Evolutionary conservation across 179 eudicot genomes (phyloP), one percentile per base, ranked within the genome.

Genomic region (Beta corolliflora): DNA sequence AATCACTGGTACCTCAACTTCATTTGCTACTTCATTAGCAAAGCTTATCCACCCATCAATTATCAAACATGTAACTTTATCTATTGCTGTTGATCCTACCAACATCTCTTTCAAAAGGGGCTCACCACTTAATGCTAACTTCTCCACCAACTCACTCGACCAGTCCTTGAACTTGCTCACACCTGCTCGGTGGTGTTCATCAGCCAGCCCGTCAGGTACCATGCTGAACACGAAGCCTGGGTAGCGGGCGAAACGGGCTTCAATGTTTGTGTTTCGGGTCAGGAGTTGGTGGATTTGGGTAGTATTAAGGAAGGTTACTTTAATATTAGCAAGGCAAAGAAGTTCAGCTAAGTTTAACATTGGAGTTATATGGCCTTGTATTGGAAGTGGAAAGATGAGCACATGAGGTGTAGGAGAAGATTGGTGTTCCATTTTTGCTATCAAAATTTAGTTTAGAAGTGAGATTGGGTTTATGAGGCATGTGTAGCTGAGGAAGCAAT

Each of bases 271-370:
- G 54, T 69, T 44, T 4, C 25, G 84, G 73, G 73, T 80, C 54
- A 89, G 82, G 31, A 83, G 88, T 23, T 60, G 58, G 71, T 90
- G 92, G 86, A 79, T 88, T 74, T 83, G 54, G 31, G 88, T 82
- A 31, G 94, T 67, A 85, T 76, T 84, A 70, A 91, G 61, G 77
- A 92, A 84, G 75, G 96, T 92, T 76, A 92, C 84, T 44, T 89
- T 90, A 46, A 92, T n/a, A 73, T 84, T 83, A 18, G 87, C 44
- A 12, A 89, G 88, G 85, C 91, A 85, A n/a, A 92, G 79, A 5
- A 92, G 87, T 79, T 91, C 88, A 13, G 96, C 91, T 44, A 92
- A 88, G 81, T 86, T 84, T 73, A 92, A 86, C 93, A 87, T 91
- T 13, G 89, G 86, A 75, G 83, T 91, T 16, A 92, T 81, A n/a